phyloP scores from a whole-genome alignment of 2,329 filamentous ascomycete genomes.

The Alternaria metachromatica region DNA sequence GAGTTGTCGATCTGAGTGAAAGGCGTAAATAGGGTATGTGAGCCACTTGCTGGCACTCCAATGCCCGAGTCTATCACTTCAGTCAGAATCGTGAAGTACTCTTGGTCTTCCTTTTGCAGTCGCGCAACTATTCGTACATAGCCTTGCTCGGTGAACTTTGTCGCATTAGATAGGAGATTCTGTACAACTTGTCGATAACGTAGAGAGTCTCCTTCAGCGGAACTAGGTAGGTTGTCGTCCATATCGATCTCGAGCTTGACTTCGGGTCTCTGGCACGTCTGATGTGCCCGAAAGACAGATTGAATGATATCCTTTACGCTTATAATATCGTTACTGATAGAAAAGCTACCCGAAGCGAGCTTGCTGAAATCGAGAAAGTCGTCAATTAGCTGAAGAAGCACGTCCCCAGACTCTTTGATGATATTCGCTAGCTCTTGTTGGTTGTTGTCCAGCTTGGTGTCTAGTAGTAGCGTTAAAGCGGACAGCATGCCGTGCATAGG shows the following conservation, averaged over 20 bases:
- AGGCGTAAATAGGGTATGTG: conserved; percentile 60
- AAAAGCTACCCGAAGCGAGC: conserved; percentile 65
- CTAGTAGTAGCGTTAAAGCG: conserved; percentile 64
- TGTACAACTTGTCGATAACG: conserved; percentile 69
- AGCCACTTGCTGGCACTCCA: conserved; percentile 56
- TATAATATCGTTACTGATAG: conserved; percentile 61
- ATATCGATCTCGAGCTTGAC: conserved; percentile 57
- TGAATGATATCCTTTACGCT: conserved; percentile 55
- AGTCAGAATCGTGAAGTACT: conserved; percentile 57
- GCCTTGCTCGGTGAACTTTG: conserved; percentile 67
- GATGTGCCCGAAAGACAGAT: conserved; percentile 60
- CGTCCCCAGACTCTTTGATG: conserved; percentile 65
- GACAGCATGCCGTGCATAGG: conserved; percentile 69
- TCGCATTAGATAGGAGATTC: conserved; percentile 66
- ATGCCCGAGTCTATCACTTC: conserved; percentile 63
- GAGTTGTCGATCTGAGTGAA: conserved; percentile 64
- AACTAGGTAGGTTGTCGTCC: conserved; percentile 56
- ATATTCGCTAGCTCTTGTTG: conserved; percentile 65
- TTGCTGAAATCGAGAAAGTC: conserved; percentile 73
- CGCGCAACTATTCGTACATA: conserved; percentile 56
- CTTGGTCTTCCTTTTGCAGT: conserved; percentile 52
- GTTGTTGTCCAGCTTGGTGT: conserved; percentile 59
- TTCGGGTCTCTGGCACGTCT: conserved; percentile 55
- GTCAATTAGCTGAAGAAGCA: conserved; percentile 68
- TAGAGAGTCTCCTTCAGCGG: conserved; percentile 63